Percentiles rank a stretch among this genome's conserved stretches.
phyloP scores from a whole-genome alignment of 139 green algal genomes.

The Pseudopediastrum boryanum region DNA sequence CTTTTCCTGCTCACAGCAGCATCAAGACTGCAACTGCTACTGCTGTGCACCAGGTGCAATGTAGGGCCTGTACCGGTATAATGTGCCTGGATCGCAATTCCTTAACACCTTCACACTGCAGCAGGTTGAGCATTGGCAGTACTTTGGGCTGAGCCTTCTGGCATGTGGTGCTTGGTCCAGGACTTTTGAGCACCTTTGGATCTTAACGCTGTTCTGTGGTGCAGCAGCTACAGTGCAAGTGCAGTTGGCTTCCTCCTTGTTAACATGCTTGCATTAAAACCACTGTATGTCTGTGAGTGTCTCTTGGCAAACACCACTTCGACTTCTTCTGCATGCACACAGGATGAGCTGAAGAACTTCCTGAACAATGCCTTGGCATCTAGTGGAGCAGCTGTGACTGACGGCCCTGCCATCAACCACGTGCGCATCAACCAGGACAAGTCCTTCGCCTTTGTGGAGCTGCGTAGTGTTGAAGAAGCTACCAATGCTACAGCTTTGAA shows the following conservation, averaged over 20 bases:
- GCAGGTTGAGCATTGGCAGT: no score
- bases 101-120: no score
- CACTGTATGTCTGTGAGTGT: not conserved
- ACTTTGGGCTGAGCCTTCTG: not conserved
- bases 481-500: slow-evolving; percentile 81
- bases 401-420: slow-evolving; percentile 19
- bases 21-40: slow-evolving; percentile 26
- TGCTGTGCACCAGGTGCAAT: not conserved
- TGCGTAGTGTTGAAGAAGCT: slow-evolving; percentile 77
- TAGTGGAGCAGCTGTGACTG: slow-evolving; percentile 15
- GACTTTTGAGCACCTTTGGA: not conserved
- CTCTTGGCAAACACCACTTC: not conserved
- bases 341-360: slow-evolving; percentile 39
- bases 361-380: slow-evolving; percentile 31
- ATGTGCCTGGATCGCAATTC: no score
- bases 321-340: not conserved
- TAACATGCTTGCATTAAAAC: no score
- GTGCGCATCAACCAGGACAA: slow-evolving; percentile 53
- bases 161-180: not conserved
- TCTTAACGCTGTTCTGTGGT: slow-evolving; percentile 14
- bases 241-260: not conserved
- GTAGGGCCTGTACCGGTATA: not conserved
- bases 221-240: slow-evolving; percentile 59
- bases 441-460: slow-evolving; percentile 73
- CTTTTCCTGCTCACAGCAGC: slow-evolving; percentile 57